Evolutionary conservation across 805 yeast genomes (phyloP), one percentile per base, ranked within the genome.

Genomic region (Wickerhamomyces strasburgensis): DNA sequence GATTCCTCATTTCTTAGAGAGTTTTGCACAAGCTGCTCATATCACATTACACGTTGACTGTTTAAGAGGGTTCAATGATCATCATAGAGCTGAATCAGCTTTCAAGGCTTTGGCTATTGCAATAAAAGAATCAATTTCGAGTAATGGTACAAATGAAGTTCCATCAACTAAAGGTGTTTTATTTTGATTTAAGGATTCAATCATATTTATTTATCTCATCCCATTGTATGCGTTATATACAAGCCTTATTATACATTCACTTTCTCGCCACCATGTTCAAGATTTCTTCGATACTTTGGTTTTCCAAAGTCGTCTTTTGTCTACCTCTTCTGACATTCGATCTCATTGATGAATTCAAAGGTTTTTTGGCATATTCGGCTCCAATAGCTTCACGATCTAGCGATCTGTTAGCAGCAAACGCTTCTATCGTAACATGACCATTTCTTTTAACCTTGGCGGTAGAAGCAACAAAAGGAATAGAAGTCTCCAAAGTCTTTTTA

Each of bases 81-180:
- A 93, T 61, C 98, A 93, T 64, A 70, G 96, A 46, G 85, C 96
- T 29, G 98, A 93, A 62, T 75, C 87, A 58, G 98, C 98, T 0
- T 93, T 93, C 67, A 93, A 93, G 65, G 96, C 98, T 0, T 67
- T 90, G 46, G 98, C 98, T 0, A 70, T 93, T 15, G 98, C 98
- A 4, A 70, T 93, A 34, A 81, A 78, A 49, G 95, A 88, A 57
- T 90, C 98, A 17, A 79, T 75, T 33, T 71, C 90, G 9, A 70
- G 74, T 48, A 87, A 87, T 23, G 98, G 97, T 23, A 75, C 82
- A 17, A 71, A 87, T 55, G 98, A 93, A 44, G 85, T 93, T 31
- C 98, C 98, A 15, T 82, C 95, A 38, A 93, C 98, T 9, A 93
- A 93, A 65, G 98, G 98, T 37, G 98, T 93, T 9, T 67, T 90